Conservation (phyloP, 192 early-diverging fungal genomes). For the Backusella parvicylindrica region DNA sequence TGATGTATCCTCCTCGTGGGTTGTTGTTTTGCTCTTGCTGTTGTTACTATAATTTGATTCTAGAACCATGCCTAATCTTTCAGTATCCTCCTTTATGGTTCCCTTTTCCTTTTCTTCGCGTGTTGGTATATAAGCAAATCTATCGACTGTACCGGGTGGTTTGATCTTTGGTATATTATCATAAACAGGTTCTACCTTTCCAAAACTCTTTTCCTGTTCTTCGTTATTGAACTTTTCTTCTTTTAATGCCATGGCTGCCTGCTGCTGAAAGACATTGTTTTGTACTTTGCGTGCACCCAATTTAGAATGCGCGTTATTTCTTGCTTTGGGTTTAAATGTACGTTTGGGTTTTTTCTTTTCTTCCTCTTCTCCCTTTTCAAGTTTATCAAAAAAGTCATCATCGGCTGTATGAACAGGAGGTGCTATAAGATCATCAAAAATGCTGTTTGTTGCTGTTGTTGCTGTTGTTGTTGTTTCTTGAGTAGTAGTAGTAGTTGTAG, state of each 20-base stretch:
- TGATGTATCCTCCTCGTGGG: background rate
- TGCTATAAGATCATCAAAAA: background rate
- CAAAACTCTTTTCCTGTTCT: background rate
- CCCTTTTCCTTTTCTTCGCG: background rate
- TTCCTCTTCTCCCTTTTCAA: background rate
- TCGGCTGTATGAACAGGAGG: background rate
- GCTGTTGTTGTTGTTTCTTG: background rate
- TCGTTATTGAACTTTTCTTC: background rate
- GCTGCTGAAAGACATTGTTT: constrained; percentile 3
- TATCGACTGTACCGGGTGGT: background rate
- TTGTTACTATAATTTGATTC: background rate
- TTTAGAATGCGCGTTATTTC: background rate
- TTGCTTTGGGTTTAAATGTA: background rate
- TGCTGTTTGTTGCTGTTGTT: background rate
- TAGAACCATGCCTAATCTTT: background rate
- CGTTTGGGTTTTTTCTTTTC: background rate
- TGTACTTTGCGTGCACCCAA: constrained; percentile 1
- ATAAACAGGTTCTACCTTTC: background rate
- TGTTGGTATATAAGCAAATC: constrained; percentile 8
- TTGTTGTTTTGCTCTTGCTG: background rate
- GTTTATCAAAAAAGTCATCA: constrained; percentile 9
- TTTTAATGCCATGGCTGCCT: background rate
- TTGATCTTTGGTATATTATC: background rate
- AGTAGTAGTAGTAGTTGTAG: background rate
- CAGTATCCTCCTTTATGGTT: background rate